Percentiles rank a stretch among this genome's conserved stretches.
Conservation (phyloP, 2,329 filamentous ascomycete genomes). For the Sarocladiaceae sp. region DNA sequence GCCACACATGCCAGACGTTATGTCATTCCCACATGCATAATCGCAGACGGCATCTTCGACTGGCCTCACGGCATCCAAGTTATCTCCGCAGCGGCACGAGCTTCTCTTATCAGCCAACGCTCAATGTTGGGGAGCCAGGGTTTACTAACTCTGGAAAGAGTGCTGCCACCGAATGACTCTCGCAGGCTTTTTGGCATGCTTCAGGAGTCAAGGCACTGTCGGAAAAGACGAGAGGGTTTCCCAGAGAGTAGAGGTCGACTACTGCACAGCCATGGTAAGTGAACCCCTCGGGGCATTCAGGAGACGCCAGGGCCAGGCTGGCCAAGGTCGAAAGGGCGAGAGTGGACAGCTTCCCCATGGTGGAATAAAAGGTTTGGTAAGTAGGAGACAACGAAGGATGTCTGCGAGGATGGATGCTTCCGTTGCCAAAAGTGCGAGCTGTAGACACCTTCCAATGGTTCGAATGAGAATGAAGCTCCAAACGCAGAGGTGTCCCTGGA, state of each 20-base stretch:
- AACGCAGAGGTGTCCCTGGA: neutral
- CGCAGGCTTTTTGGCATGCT: constrained; percentile 22
- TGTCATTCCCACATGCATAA: constrained; percentile 22
- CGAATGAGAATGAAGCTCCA: neutral
- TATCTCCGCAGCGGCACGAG: constrained; percentile 29
- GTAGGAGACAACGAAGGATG: neutral
- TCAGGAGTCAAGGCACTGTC: constrained; percentile 19
- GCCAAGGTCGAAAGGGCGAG: constrained; percentile 14
- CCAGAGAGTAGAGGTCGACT: constrained; percentile 21
- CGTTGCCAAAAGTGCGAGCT: constrained; percentile 2
- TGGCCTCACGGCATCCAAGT: constrained; percentile 20
- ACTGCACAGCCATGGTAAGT: constrained; percentile 21
- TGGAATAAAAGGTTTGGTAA: neutral
- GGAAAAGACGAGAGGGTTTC: constrained; percentile 17
- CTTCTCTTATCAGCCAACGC: constrained; percentile 17
- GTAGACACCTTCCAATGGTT: neutral
- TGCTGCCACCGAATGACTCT: constrained; percentile 22
- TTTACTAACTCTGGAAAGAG: constrained; percentile 24
- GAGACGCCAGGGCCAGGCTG: neutral
- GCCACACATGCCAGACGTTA: constrained; percentile 26
- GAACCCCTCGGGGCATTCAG: neutral
- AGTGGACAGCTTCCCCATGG: neutral
- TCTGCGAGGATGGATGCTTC: neutral
- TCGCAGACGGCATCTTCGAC: constrained; percentile 25
- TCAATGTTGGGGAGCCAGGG: neutral